Base-by-base conservation (phyloP, 139 green algal genomes). In the Coelastrella sp. region DNA sequence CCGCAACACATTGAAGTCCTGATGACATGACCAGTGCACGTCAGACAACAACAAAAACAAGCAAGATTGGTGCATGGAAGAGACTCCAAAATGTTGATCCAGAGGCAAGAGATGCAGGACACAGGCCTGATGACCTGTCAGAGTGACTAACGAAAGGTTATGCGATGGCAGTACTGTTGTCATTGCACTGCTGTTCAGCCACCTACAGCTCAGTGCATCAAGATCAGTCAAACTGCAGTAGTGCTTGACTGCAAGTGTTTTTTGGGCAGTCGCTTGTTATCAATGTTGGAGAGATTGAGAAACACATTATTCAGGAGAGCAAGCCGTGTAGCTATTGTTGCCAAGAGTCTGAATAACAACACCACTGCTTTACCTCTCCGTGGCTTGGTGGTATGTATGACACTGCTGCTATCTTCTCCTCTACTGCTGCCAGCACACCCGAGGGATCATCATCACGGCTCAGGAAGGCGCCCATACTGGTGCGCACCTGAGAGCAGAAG, bases 1-100 rank as follows among this genome's bases (percentile, higher is more conserved):
- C 23, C 81, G 80, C 25, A 92, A 80, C 1, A 92, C 48, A 71
- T 92, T 92, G 67, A 86, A 92, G 64, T 85, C 62, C 90, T 93
- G 88, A 27, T 63, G 45, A 21, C 45, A 53, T 21, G 11, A 53
- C 45, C 8, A 8, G 11, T 53, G 45, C 11, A 8, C 45, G 8
- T n/a, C n/a, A n/a, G n/a, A n/a, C 45, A 53, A 11, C 8, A 53
- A 53, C 45, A 21, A 21, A 11, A 53, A 8, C 45, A 53, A 8
- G 11, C 45, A 21, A 8, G 45, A 21, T 11, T 53, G 45, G 8
- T 53, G 8, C 45, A 53, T 21, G 8, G 45, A 8, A 53, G 45
- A 11, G 8, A 53, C 11, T 8, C 11, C 8, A 8, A 11, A 11
- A 21, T 21, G 11, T 21, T 21, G 45, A 66, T 66, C 57, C 19